These are phyloP conservation scores for Gossypium gossypioides DNA, from an alignment of 441 rosid species.

Conservation along the genomic window DNA sequence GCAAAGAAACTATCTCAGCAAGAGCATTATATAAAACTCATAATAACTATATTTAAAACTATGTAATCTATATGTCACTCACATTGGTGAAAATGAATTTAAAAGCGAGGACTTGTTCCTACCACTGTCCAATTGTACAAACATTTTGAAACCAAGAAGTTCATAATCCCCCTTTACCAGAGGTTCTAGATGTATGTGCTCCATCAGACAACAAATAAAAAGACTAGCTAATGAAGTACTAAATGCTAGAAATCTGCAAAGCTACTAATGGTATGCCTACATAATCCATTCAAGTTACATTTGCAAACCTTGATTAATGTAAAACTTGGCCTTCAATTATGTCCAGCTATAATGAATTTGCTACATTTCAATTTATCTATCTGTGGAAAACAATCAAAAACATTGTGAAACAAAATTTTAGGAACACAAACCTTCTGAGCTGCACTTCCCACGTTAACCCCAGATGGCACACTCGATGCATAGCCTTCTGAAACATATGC, in stretches of 20 bases:
- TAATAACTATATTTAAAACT: not conserved
- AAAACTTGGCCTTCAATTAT: not conserved
- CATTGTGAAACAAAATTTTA: conserved; percentile 1
- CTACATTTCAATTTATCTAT: not conserved
- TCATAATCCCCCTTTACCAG: not conserved
- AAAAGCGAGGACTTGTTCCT: not conserved
- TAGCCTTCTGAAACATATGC: conserved; percentile 39
- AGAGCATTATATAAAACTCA: not conserved
- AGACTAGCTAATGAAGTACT: not conserved
- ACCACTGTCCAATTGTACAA: not conserved
- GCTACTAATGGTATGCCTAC: not conserved
- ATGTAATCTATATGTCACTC: not conserved
- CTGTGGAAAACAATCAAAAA: not conserved
- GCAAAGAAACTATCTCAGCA: conserved; percentile 20
- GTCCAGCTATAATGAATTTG: not conserved
- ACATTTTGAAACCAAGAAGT: not conserved
- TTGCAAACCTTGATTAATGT: not conserved
- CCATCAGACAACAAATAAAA: not conserved
- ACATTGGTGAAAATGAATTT: not conserved
- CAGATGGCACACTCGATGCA: conserved; percentile 48
- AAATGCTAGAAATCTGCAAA: not conserved
- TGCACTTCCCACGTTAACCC: conserved; percentile 22
- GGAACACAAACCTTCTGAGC: conserved; percentile 41
- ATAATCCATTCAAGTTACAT: not conserved
- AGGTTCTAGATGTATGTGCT: not conserved